phyloP scores from a whole-genome alignment of 495 filamentous ascomycete species.

The Copromyces sp. region DNA sequence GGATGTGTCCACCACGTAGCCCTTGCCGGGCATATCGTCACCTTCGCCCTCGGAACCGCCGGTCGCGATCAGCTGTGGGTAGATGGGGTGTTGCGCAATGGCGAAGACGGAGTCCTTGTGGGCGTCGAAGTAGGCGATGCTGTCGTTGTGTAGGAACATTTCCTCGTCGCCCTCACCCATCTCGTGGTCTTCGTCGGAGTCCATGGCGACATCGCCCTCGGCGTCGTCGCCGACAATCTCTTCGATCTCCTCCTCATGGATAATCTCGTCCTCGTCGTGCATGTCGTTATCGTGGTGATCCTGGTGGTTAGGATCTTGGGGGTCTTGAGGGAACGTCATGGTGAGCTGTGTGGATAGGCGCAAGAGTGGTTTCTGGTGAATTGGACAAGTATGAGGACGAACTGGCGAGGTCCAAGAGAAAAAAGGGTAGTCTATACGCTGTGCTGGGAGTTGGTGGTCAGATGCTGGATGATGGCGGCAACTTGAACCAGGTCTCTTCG shows the following conservation, averaged over 20 bases:
- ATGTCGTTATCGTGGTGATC: constrained; percentile 44
- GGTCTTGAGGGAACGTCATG: constrained; percentile 38
- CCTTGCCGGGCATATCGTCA: constrained; percentile 47
- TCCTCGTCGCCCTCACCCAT: constrained; percentile 60
- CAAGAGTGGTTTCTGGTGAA: background rate
- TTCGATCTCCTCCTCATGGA: background rate
- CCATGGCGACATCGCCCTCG: constrained; percentile 68
- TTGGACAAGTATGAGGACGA: background rate
- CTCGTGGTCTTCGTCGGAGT: constrained; percentile 40
- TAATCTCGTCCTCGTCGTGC: constrained; percentile 53
- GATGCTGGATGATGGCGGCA: background rate
- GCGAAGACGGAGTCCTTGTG: constrained; percentile 87
- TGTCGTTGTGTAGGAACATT: constrained; percentile 79
- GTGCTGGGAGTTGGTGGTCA: background rate
- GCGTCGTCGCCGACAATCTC: constrained; percentile 47
- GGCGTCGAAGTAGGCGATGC: constrained; percentile 77
- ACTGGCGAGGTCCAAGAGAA: background rate
- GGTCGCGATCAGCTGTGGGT: constrained; percentile 70
- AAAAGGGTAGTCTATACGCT: background rate
- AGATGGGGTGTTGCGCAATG: constrained; percentile 80
- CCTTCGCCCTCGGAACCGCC: constrained; percentile 78
- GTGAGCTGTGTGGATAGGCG: constrained; percentile 1
- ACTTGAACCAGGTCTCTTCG: background rate
- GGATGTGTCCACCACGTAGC: constrained; percentile 68
- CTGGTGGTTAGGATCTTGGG: constrained; percentile 29